These are phyloP conservation scores for Aspergillus sp. DNA, from an alignment of 2,329 filamentous ascomycete genomes.

Conservation along the genomic window DNA sequence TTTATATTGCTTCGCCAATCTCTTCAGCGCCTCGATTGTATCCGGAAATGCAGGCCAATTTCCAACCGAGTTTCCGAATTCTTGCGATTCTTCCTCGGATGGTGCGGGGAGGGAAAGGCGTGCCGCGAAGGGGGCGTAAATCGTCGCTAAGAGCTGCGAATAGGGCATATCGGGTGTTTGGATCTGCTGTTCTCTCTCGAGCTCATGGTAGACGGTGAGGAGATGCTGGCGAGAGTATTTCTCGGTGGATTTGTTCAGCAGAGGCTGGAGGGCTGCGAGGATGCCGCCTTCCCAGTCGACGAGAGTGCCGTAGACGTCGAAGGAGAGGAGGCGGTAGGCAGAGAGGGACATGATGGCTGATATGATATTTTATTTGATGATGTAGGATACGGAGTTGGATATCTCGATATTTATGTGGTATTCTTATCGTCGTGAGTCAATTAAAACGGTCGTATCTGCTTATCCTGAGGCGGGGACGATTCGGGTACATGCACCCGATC, in stretches of 20 bases:
- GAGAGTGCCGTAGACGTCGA: slow-evolving; percentile 76
- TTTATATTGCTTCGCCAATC: slow-evolving; percentile 47
- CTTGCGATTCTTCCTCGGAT: slow-evolving; percentile 30
- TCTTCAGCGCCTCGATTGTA: slow-evolving; percentile 49
- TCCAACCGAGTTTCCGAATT: slow-evolving; percentile 47
- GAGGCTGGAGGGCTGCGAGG: slow-evolving; percentile 44
- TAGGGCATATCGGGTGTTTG: slow-evolving; percentile 57
- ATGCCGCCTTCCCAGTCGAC: slow-evolving; percentile 74
- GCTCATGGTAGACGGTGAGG: slow-evolving; percentile 19
- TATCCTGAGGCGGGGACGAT: too few species aligned
- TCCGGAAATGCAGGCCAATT: slow-evolving; percentile 55
- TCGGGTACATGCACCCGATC: too few species aligned
- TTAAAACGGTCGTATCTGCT: too few species aligned
- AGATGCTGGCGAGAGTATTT: slow-evolving; percentile 27
- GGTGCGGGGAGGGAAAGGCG: slow-evolving; percentile 20
- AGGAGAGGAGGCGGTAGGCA: slow-evolving; percentile 55
- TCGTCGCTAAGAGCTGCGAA: slow-evolving; percentile 52
- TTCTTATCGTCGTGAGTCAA: too few species aligned
- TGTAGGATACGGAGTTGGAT: too few species aligned
- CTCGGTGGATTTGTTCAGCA: slow-evolving; percentile 34
- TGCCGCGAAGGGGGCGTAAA: slow-evolving; percentile 31
- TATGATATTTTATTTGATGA: neutral
- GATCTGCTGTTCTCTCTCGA: slow-evolving; percentile 46
- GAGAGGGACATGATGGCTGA: slow-evolving; percentile 19
- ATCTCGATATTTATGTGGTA: too few species aligned